phyloP scores from a whole-genome alignment of 352 stramenopile species.

The Phytophthora pluvialis region DNA sequence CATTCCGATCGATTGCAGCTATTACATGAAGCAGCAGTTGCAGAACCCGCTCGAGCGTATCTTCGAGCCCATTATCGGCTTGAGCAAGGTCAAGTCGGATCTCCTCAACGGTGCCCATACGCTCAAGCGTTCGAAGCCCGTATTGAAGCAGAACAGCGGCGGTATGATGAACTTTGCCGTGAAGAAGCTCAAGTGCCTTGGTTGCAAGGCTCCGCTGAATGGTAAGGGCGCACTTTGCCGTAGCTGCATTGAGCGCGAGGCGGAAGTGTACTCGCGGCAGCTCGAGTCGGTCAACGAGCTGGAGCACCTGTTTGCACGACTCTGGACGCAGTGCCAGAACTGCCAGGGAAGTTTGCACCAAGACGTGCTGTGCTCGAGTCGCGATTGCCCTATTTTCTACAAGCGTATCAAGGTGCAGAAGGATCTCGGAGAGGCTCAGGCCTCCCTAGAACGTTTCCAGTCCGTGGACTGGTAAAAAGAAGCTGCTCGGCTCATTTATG shows the following conservation, averaged over 20 bases:
- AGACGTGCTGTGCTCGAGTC: slow-evolving; percentile 95
- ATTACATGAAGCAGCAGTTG: slow-evolving; percentile 99
- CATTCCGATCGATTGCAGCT: slow-evolving; percentile 98
- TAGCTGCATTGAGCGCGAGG: slow-evolving; percentile 94
- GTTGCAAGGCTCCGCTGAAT: slow-evolving; percentile 95
- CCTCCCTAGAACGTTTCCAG: slow-evolving; percentile 95
- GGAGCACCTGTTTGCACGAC: slow-evolving; percentile 93
- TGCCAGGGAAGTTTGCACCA: slow-evolving; percentile 98
- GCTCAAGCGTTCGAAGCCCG: slow-evolving; percentile 97
- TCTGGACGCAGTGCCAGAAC: slow-evolving; percentile 99
- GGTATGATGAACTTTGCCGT: slow-evolving; percentile 99
- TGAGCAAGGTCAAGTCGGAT: slow-evolving; percentile 91
- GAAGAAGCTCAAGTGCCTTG: slow-evolving; percentile 98
- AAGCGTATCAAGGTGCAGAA: slow-evolving; percentile 99
- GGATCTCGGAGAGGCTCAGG: slow-evolving; percentile 95
- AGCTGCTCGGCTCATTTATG: background rate
- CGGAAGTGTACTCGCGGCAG: slow-evolving; percentile 96
- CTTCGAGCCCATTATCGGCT: slow-evolving; percentile 98
- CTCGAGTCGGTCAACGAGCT: slow-evolving; percentile 93
- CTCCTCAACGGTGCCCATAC: slow-evolving; percentile 98
- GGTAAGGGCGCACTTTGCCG: slow-evolving; percentile 93
- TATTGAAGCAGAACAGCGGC: slow-evolving; percentile 94
- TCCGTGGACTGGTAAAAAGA: slow-evolving; percentile 72
- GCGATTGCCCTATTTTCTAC: slow-evolving; percentile 99
- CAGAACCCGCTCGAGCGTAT: slow-evolving; percentile 98